Base-by-base conservation (phyloP, 2,329 filamentous ascomycete genomes). In the Aquanectria penicillioides region DNA sequence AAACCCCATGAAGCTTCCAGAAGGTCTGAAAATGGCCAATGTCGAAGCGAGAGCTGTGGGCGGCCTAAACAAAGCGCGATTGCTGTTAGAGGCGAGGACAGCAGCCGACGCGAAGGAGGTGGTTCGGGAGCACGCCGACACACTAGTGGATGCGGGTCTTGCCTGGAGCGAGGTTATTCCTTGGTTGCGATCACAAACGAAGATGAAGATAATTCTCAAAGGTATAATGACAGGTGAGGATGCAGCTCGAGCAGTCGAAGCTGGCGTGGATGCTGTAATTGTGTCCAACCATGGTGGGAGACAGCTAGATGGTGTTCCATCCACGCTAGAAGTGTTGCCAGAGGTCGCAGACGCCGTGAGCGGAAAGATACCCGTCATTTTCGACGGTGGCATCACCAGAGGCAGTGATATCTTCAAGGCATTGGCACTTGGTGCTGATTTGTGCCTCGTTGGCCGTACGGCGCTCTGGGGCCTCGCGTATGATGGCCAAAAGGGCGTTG, bases 11-110 rank as follows among this genome's bases (percentile, higher is more conserved):
- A 48, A 59, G 5, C 55, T 71, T 1, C 69, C 69, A 1, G 26
- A 43, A n/a, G n/a, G n/a, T 4, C 38, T 74, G 13, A 63, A 54
- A 3, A 54, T 70, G n/a, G 63, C 60, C 1, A 74, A 74, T 33
- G 40, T 61, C 0, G 52, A 58, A 11, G 37, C 51, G n/a, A n/a
- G n/a, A n/a, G n/a, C n/a, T n/a, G n/a, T n/a, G n/a, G n/a, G n/a
- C n/a, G n/a, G n/a, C n/a, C n/a, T n/a, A 18, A 37, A 13, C 41
- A 55, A 48, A 15, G 34, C 23, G 5, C 17, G 33, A 7, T 6
- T 44, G 26, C 51, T 71, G 4, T 57, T 70, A 17, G 54, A 69
- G n/a, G 63, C 65, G 0, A 41, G 53, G n/a, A 66, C 64, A 1
- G 63, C 59, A 9, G 51, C 57, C 3, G 65, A 70, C 20, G 67